Evolutionary conservation across 805 yeast genomes (phyloP).

Genomic region (Zygosaccharomyces gambellarensis): DNA sequence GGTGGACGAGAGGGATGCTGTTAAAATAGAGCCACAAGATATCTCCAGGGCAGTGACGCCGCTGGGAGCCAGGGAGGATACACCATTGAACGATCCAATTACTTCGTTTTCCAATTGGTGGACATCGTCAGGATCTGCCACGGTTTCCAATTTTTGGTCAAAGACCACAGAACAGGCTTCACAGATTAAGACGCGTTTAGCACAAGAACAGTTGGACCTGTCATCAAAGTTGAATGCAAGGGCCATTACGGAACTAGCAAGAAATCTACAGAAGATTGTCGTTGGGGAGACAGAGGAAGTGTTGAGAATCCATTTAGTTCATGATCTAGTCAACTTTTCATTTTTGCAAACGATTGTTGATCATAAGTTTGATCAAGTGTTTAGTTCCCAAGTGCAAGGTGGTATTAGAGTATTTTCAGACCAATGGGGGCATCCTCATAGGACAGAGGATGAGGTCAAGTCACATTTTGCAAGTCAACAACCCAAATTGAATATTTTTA

Average conservation of each 20-base stretch:
- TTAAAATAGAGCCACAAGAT: slow-evolving; percentile 22
- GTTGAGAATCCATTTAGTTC: slow-evolving; percentile 58
- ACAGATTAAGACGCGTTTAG: slow-evolving; percentile 35
- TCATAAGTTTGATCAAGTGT: slow-evolving; percentile 54
- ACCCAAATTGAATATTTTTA: slow-evolving; percentile 61
- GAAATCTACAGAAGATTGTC: slow-evolving; percentile 30
- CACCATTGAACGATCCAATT: slow-evolving; percentile 51
- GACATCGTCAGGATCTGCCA: slow-evolving; percentile 62
- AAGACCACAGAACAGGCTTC: slow-evolving; percentile 46
- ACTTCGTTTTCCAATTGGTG: slow-evolving; percentile 70
- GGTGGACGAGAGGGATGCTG: slow-evolving; percentile 17
- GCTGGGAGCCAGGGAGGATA: slow-evolving; percentile 10
- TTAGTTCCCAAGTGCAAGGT: slow-evolving; percentile 70
- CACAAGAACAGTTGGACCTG: slow-evolving; percentile 36
- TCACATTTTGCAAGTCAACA: slow-evolving; percentile 10
- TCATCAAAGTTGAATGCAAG: slow-evolving; percentile 25
- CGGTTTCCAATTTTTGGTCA: slow-evolving; percentile 65
- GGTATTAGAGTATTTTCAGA: slow-evolving; percentile 59
- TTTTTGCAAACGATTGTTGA: slow-evolving; percentile 39
- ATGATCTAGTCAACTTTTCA: slow-evolving; percentile 56
- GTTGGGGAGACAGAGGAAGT: slow-evolving; percentile 47
- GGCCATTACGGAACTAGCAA: slow-evolving; percentile 31
- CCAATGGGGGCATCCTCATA: slow-evolving; percentile 41
- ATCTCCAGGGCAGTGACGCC: slow-evolving; percentile 18
- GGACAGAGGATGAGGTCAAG: not conserved